Base-by-base conservation (phyloP, 1,139 yeast genomes). In the Arxiozyma telluris region DNA sequence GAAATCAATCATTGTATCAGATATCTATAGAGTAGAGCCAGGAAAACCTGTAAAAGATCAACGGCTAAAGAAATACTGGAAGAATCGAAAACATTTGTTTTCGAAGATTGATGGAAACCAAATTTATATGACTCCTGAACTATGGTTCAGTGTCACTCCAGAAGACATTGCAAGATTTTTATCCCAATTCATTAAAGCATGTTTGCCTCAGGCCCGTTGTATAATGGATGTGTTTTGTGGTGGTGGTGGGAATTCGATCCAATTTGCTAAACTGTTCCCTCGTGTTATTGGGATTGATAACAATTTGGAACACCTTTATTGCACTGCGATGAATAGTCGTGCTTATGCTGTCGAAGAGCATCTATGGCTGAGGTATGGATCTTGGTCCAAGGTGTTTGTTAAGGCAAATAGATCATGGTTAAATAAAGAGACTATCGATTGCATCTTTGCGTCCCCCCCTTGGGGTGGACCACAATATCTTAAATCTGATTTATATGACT, bases 61-160 rank as follows among this genome's bases (percentile, higher is more conserved):
- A 18, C 51, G 51, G 30, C 53, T 63, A 34, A 55, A 54, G 51
- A 67, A 64, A 53, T 67, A 59, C 53, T 67, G 70, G 71, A 57
- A 55, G 46, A 58, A 57, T 23, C 56, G 67, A 43, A 47, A 47
- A 17, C 50, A 46, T 1, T 41, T 67, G 21, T 66, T 66, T 50
- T 56, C 64, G 1, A 59, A 56, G 44, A 57, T 66, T 15, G 55
- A 59, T 63, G 88, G 86, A 59, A 80, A 83, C 6, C 96, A 96
- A 0, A 76, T 90, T 15, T 76, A 77, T 60, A 73, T 93, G 74
- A 85, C 87, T 1, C 74, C 81, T 15, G 95, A 86, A 63, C 76
- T 90, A 55, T 89, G 96, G 96, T 93, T 77, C 68, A 85, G 96
- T 54, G 96, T 90, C 5, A 93, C 98, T 0, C 95, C 96, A 0